Conservation (phyloP, 2,329 filamentous ascomycete species). For the Zymoseptoria crescenta region DNA sequence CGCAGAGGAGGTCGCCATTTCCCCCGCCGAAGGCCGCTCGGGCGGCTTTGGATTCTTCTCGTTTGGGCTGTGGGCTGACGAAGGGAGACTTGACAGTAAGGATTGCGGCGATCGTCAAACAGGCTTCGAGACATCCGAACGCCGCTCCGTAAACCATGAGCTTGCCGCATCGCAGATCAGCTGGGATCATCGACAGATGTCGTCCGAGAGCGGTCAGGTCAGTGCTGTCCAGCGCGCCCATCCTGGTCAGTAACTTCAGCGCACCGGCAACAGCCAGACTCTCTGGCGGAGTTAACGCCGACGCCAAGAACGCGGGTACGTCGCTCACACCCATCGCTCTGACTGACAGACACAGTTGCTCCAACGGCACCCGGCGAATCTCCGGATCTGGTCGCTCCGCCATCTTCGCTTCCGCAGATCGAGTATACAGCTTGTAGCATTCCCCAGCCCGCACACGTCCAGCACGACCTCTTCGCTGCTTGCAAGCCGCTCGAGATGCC, state of each 20-base stretch:
- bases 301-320: conserved; percentile 70
- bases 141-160: conserved; percentile 91
- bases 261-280: conserved; percentile 79
- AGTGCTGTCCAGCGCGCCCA: conserved; percentile 81
- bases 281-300: conserved; percentile 83
- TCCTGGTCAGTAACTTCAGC: conserved; percentile 66
- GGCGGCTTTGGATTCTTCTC: conserved; percentile 73
- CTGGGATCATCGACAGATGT: conserved; percentile 90
- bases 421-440: conserved; percentile 93
- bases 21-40: conserved; percentile 63
- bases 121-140: conserved; percentile 85
- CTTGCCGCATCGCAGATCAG: conserved; percentile 86
- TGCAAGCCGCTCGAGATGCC: conserved; percentile 89
- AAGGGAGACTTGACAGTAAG: conserved; percentile 87
- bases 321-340: conserved; percentile 88
- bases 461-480: conserved; percentile 86
- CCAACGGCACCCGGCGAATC: conserved; percentile 83
- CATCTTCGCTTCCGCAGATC: conserved; percentile 78
- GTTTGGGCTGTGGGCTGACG: conserved; percentile 70
- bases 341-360: conserved; percentile 89
- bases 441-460: conserved; percentile 84
- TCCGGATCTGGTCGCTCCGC: conserved; percentile 83
- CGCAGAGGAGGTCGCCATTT: conserved; percentile 83
- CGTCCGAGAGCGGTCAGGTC: conserved; percentile 84
- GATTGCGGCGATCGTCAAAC: conserved; percentile 81